Evolutionary conservation across 2,329 filamentous ascomycete species (phyloP).

Genomic region (Seiridium unicorne): DNA sequence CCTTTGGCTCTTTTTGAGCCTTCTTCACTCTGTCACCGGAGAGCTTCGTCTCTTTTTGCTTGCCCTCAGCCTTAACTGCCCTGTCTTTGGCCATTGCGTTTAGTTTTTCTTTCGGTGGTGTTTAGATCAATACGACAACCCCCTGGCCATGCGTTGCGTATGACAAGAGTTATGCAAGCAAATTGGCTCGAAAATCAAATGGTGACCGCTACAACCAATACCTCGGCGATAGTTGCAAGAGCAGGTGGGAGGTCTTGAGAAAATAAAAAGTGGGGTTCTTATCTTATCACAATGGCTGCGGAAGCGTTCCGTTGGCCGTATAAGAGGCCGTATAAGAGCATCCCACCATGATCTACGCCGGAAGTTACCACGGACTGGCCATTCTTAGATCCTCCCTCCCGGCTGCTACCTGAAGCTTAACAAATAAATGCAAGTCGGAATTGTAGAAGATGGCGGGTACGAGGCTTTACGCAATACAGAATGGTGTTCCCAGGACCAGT

Average conservation of each 20-base stretch:
- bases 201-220: too few species aligned
- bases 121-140: not conserved
- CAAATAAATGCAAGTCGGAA: too few species aligned
- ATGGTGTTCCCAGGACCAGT: too few species aligned
- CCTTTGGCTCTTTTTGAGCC: slow-evolving; percentile 64
- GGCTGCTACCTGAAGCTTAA: too few species aligned
- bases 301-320: not conserved
- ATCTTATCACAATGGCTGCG: not conserved
- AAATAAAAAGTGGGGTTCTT: not conserved
- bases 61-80: slow-evolving; percentile 18
- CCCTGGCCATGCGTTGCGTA: not conserved
- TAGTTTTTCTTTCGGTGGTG: not conserved
- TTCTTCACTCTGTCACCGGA: slow-evolving; percentile 42
- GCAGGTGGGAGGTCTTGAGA: not conserved
- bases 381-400: too few species aligned
- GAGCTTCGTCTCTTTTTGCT: slow-evolving; percentile 15
- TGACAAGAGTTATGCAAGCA: not conserved
- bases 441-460: too few species aligned
- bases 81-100: slow-evolving; percentile 22
- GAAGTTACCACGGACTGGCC: too few species aligned
- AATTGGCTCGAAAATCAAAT: not conserved
- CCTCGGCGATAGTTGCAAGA: not conserved
- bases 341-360: too few species aligned
- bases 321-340: not conserved
- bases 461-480: too few species aligned